phyloP scores from a whole-genome alignment of 768 basidiomycete species.

The Kwoniella mangroviensis region DNA sequence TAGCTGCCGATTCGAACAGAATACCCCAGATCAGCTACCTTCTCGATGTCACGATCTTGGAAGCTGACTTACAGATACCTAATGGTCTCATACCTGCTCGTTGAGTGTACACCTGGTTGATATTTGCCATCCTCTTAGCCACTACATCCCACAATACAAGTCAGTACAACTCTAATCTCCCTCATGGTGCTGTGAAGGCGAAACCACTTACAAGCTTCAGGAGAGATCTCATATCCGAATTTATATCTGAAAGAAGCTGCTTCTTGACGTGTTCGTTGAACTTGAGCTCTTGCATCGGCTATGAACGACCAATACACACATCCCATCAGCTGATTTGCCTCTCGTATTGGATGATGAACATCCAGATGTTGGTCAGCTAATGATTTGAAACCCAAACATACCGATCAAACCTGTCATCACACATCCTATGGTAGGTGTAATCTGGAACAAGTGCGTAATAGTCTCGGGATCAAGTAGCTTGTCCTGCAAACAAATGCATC shows the following conservation, averaged over 20 bases:
- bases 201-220: slow-evolving; percentile 69
- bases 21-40: background rate
- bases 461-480: slow-evolving; percentile 94
- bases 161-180: background rate
- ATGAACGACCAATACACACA: background rate
- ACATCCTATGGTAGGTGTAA: slow-evolving; percentile 94
- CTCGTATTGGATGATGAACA: background rate
- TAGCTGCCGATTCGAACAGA: slow-evolving; percentile 64
- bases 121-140: slow-evolving; percentile 90
- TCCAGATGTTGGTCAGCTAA: background rate
- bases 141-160: slow-evolving; percentile 57
- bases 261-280: slow-evolving; percentile 80
- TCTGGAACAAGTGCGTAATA: slow-evolving; percentile 92
- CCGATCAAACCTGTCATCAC: slow-evolving; percentile 98
- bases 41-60: too few species aligned
- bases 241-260: slow-evolving; percentile 94
- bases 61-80: slow-evolving; percentile 75
- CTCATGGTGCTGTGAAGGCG: background rate
- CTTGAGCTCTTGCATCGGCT: slow-evolving; percentile 94
- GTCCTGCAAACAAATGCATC: slow-evolving; percentile 65
- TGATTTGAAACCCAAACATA: slow-evolving; percentile 56
- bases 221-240: slow-evolving; percentile 97
- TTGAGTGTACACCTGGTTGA: slow-evolving; percentile 99
- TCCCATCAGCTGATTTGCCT: slow-evolving; percentile 7
- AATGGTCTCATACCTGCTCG: slow-evolving; percentile 94